Percentiles rank a stretch among this genome's conserved stretches.
These are phyloP conservation scores for Flaveria sonorensis DNA, from an alignment of 129 eudicot species.

Conservation along the genomic window DNA sequence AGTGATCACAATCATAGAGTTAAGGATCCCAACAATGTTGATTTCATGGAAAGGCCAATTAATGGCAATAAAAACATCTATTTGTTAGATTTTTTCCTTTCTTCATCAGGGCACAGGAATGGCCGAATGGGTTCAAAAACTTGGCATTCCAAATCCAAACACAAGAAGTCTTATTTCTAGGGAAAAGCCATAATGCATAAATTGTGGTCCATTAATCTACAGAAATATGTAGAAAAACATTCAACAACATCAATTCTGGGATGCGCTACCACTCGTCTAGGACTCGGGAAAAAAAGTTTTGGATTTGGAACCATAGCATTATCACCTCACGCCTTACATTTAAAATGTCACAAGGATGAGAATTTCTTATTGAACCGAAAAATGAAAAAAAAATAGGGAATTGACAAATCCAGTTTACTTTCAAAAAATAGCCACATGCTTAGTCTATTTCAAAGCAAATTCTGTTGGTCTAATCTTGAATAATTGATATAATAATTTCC, in stretches of 20 bases:
- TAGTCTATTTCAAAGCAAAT: neutral
- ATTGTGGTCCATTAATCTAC: neutral
- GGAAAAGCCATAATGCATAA: slow-evolving; percentile 5
- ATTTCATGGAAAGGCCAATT: neutral
- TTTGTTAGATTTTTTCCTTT: neutral
- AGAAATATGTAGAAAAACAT: neutral
- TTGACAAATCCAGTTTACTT: neutral
- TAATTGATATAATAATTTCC: no score
- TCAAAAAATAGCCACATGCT: neutral
- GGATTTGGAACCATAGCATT: neutral
- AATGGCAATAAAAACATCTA: neutral
- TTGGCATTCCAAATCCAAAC: neutral
- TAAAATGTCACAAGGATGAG: neutral
- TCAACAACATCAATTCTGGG: neutral
- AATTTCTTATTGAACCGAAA: neutral
- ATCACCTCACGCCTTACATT: neutral
- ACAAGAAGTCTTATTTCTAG: slow-evolving; percentile 5
- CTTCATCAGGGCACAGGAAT: neutral
- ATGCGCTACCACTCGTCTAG: neutral
- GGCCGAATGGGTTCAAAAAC: neutral
- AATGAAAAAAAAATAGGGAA: neutral
- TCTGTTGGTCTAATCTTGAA: no score
- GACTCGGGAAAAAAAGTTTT: neutral
- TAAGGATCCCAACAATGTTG: neutral
- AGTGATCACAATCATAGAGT: slow-evolving; percentile 12